Percentiles rank a stretch among this genome's conserved stretches.
Conservation (phyloP, 148 eudicot genomes). For the Cornus controversa region DNA sequence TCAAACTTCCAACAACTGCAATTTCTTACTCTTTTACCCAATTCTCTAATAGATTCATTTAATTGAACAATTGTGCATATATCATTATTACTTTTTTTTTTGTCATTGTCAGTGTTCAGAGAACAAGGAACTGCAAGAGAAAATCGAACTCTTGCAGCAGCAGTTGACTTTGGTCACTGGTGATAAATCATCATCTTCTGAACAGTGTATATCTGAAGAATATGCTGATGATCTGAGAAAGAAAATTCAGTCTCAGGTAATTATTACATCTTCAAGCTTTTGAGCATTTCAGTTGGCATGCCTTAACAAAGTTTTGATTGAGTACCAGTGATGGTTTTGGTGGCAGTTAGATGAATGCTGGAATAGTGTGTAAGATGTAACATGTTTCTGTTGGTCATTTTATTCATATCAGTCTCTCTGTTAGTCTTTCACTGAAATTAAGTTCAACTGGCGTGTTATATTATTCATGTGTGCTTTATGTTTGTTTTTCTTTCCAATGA, state of each 20-base stretch:
- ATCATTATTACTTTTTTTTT: neutral
- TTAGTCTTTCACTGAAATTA: neutral
- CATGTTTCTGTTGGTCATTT: neutral
- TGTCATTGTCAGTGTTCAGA: constrained; percentile 62
- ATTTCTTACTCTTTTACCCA: too few relatives aligned
- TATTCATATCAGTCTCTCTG: neutral
- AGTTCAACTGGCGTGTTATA: neutral
- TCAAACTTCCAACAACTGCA: neutral
- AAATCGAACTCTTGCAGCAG: constrained; percentile 56
- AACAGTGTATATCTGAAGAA: constrained; percentile 45
- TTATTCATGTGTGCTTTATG: neutral
- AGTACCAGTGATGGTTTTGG: neutral
- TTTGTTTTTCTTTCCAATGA: too few relatives aligned
- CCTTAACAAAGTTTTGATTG: neutral
- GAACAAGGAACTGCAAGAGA: constrained; percentile 67
- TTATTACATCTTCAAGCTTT: constrained; percentile 6
- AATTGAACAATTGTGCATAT: constrained; percentile 1
- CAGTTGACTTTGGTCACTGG: constrained; percentile 52
- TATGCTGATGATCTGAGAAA: constrained; percentile 61
- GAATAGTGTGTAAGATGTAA: neutral
- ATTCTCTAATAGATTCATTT: neutral
- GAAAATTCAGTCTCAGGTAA: constrained; percentile 83
- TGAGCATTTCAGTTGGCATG: constrained; percentile 2
- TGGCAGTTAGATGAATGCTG: neutral
- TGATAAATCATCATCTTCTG: constrained; percentile 36